A percentile compares a stretch with the other conserved stretches of the same genome.
These are phyloP conservation scores for Glarea lozoyensis DNA, from an alignment of 495 filamentous ascomycete species.

Conservation along the genomic window DNA sequence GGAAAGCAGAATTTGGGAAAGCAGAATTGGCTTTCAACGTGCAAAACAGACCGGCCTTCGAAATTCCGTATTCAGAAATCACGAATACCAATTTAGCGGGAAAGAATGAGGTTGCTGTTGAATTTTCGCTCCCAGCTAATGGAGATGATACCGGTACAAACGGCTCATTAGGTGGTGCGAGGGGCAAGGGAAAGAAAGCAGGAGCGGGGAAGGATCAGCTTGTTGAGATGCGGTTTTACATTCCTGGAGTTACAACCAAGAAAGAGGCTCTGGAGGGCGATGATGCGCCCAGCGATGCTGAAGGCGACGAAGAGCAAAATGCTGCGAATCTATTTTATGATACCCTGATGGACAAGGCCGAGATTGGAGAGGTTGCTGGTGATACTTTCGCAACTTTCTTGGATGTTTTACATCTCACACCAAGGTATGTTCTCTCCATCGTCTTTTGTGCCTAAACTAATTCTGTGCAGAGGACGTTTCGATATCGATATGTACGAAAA, in stretches of 20 bases:
- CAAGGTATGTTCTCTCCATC: constrained; percentile 52
- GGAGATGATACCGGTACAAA: constrained; percentile 61
- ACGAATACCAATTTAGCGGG: constrained; percentile 96
- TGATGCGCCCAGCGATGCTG: constrained; percentile 56
- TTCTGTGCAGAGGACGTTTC: constrained; percentile 75
- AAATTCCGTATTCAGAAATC: constrained; percentile 95
- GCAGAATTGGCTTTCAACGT: constrained; percentile 94
- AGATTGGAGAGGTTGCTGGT: constrained; percentile 96
- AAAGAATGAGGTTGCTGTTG: constrained; percentile 95
- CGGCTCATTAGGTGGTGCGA: constrained; percentile 66
- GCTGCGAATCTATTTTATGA: constrained; percentile 95
- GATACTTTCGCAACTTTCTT: constrained; percentile 96
- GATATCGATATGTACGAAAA: constrained; percentile 99
- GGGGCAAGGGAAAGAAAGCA: constrained; percentile 77
- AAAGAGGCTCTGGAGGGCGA: constrained; percentile 71
- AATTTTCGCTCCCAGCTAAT: constrained; percentile 69
- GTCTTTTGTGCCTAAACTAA: constrained; percentile 23
- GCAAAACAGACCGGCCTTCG: constrained; percentile 92
- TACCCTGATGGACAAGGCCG: constrained; percentile 95
- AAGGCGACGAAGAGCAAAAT: constrained; percentile 75
- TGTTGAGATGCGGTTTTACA: constrained; percentile 98
- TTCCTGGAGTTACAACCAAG: constrained; percentile 81
- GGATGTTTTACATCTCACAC: constrained; percentile 94
- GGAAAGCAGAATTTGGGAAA: constrained; percentile 94
- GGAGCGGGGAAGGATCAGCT: constrained; percentile 84